These are phyloP conservation scores for Mycena floridula DNA, from an alignment of 768 basidiomycete species.

Conservation along the genomic window DNA sequence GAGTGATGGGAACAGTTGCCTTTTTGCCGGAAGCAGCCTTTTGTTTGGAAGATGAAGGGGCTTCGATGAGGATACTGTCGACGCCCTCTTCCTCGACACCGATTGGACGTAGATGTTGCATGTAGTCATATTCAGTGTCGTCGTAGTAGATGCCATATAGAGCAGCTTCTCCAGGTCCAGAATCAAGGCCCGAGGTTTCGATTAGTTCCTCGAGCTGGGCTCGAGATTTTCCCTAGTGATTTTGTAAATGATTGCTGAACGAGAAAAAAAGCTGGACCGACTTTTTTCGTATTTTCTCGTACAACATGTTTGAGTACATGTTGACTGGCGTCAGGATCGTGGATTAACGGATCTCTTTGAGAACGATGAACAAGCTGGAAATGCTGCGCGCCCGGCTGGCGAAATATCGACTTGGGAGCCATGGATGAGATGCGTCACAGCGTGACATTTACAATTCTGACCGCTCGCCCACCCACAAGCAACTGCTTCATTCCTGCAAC, in stretches of 20 bases:
- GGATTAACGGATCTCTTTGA: conserved; percentile 90
- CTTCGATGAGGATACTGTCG: conserved; percentile 76
- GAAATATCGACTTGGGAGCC: conserved; percentile 83
- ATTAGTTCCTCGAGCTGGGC: conserved; percentile 68
- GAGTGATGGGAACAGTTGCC: conserved; percentile 37
- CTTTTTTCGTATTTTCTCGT: conserved; percentile 68
- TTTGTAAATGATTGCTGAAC: conserved; percentile 8
- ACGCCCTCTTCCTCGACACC: conserved; percentile 76
- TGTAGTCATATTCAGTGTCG: conserved; percentile 96
- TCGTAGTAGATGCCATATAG: conserved; percentile 91
- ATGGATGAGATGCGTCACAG: conserved; percentile 39
- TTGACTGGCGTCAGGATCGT: conserved; percentile 83
- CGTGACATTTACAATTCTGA: conserved; percentile 3
- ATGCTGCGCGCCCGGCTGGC: conserved; percentile 84
- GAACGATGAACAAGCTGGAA: conserved; percentile 98
- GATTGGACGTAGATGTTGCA: conserved; percentile 86
- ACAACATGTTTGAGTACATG: conserved; percentile 86
- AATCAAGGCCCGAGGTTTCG: conserved; percentile 36
- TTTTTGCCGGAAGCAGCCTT: conserved; percentile 27
- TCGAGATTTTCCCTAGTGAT: conserved; percentile 71
- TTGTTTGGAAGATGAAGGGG: conserved; percentile 40
- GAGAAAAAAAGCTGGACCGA: conserved; percentile 14
- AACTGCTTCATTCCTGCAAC: too few relatives aligned
- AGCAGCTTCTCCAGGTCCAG: conserved; percentile 80
- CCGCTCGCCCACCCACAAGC: too few relatives aligned